Evolutionary conservation across 1,284 basidiomycete species (phyloP).

Genomic region (Puccinia horiana): DNA sequence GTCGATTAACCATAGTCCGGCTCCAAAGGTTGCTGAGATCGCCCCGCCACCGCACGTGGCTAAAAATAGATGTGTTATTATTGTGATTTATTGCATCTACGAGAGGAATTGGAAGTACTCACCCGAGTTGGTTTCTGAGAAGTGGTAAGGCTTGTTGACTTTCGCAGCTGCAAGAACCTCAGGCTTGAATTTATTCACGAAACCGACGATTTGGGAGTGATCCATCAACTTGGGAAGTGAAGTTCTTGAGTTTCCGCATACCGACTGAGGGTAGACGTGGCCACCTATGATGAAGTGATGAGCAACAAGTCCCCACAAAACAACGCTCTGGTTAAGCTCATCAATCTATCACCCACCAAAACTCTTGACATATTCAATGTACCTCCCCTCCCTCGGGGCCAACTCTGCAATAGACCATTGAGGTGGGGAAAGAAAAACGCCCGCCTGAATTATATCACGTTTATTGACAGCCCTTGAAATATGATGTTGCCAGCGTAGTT

Average conservation of each 20-base stretch:
- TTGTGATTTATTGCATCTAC: background rate
- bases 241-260: slow-evolving; percentile 61
- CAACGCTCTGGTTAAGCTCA: background rate
- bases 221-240: slow-evolving; percentile 61
- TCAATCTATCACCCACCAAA: slow-evolving; percentile 23
- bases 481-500: slow-evolving; percentile 52
- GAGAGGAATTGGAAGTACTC: background rate
- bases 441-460: slow-evolving; percentile 61
- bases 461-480: slow-evolving; percentile 53
- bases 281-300: slow-evolving; percentile 58
- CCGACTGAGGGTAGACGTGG: slow-evolving; percentile 63
- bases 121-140: slow-evolving; percentile 63
- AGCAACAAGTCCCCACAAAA: background rate
- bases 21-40: slow-evolving; percentile 62
- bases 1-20: slow-evolving; percentile 63
- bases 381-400: slow-evolving; percentile 54
- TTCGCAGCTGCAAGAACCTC: slow-evolving; percentile 60
- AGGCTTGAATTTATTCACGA: slow-evolving; percentile 59
- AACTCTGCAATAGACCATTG: slow-evolving; percentile 60
- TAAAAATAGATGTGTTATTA: slow-evolving; percentile 42
- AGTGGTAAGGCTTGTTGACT: slow-evolving; percentile 60
- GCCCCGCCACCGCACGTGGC: slow-evolving; percentile 63
- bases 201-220: slow-evolving; percentile 61
- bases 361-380: slow-evolving; percentile 4
- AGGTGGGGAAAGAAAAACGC: slow-evolving; percentile 59